These are phyloP conservation scores for Blastobotrys chiropterorum DNA, from an alignment of 805 yeast genomes.

Conservation along the genomic window DNA sequence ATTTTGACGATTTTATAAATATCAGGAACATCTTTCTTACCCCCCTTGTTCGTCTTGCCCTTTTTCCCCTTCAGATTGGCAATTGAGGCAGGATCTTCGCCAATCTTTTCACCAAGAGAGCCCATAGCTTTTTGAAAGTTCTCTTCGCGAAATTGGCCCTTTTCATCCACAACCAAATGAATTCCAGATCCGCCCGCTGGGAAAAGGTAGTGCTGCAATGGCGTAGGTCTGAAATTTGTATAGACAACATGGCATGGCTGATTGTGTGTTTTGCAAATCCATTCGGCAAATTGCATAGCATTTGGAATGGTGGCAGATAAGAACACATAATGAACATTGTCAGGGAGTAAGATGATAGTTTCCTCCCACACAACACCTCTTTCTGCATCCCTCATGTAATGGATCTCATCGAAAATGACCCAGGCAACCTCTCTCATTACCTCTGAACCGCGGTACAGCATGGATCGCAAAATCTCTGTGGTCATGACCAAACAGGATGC, in stretches of 20 bases:
- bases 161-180: slow-evolving; percentile 95
- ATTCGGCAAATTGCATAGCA: slow-evolving; percentile 97
- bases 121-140: slow-evolving; percentile 99
- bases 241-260: slow-evolving; percentile 99
- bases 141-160: slow-evolving; percentile 92
- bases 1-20: slow-evolving; percentile 94
- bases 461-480: slow-evolving; percentile 92
- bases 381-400: slow-evolving; percentile 95
- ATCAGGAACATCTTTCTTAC: slow-evolving; percentile 82
- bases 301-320: slow-evolving; percentile 96
- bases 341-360: slow-evolving; percentile 90
- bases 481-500: slow-evolving; percentile 99
- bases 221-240: slow-evolving; percentile 98
- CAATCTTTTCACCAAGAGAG: slow-evolving; percentile 70
- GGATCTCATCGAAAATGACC: slow-evolving; percentile 98
- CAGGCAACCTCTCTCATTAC: slow-evolving; percentile 98
- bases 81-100: slow-evolving; percentile 71
- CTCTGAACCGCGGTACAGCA: slow-evolving; percentile 96
- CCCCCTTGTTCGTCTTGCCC: slow-evolving; percentile 84
- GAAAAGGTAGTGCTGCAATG: slow-evolving; percentile 92
- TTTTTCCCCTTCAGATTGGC: slow-evolving; percentile 59
- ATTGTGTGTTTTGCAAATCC: slow-evolving; percentile 91
- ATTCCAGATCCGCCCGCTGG: slow-evolving; percentile 99
- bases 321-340: slow-evolving; percentile 90
- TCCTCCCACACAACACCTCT: slow-evolving; percentile 99